phyloP scores from a whole-genome alignment of 179 eudicot species.

The Actinidia chinensis region DNA sequence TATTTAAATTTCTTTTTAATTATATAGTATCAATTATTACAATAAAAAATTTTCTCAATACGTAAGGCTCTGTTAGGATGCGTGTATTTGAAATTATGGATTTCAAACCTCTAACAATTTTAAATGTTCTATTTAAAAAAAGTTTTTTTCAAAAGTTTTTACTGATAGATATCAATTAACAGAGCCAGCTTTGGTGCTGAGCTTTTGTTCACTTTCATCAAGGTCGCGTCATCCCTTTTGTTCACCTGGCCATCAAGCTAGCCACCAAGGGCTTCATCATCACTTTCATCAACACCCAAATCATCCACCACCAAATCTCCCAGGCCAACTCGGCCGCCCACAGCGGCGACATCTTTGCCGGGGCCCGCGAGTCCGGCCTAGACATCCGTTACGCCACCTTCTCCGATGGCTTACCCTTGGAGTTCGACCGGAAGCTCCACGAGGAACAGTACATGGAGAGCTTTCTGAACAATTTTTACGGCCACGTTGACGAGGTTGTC shows the following conservation, averaged over 20 bases:
- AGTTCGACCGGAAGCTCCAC: constrained; percentile 37
- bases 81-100: too few species aligned
- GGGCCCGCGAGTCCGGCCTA: constrained; percentile 36
- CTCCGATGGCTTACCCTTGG: constrained; percentile 41
- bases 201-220: too few species aligned
- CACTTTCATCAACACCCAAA: constrained; percentile 67
- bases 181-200: too few species aligned
- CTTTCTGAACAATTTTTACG: constrained; percentile 41
- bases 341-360: constrained; percentile 43
- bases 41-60: too few species aligned
- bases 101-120: too few species aligned
- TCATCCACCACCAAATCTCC: constrained; percentile 40
- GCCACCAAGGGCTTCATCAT: constrained; percentile 65
- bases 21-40: too few species aligned
- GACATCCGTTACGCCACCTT: constrained; percentile 61
- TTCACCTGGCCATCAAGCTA: constrained; percentile 67
- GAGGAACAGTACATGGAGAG: constrained; percentile 40
- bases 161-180: too few species aligned
- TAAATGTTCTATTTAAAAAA: too few species aligned
- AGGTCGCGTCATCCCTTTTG: constrained; percentile 65
- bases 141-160: too few species aligned
- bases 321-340: constrained; percentile 14
- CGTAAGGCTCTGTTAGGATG: too few species aligned
- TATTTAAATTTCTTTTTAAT: too few species aligned
- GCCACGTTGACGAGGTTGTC: constrained; percentile 37